Evolutionary conservation across 2,329 filamentous ascomycete genomes (phyloP), one percentile per base, ranked within the genome.

Genomic region (Epichloe sp.): DNA sequence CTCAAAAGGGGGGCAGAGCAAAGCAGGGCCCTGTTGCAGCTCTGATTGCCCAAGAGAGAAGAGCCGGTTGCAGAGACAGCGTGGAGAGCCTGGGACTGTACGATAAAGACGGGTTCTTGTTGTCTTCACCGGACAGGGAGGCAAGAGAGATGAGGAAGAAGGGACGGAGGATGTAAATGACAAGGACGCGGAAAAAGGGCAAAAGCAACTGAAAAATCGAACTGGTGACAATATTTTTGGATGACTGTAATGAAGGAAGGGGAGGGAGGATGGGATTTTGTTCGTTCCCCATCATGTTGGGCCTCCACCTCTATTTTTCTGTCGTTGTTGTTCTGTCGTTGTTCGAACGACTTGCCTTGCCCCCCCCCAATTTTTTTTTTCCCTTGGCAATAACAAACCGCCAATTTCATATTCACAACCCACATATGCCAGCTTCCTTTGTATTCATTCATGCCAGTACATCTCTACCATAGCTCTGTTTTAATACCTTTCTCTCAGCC

Each of bases 91-190:
- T 70, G 34, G 69, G 68, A 1, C 49, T 73, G 47, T 75, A 75
- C 53, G 71, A 75, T 53, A 59, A 65, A 47, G 69, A 75, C 31
- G 73, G 71, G 2, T 75, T 75, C 48, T 56, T 74, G 52, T 63
- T 70, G 53, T 60, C 62, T 34, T 71, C 71, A 26, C 72, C 71
- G 3, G 67, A 67, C n/a, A 59, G 65, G 53, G 60, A 65, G 42
- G 42, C 47, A 21, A 26, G 45, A 10, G 42, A 31, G 26, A 37
- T n/a, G 35, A 19, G 8, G 36, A 46, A 41, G 26, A 21, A 26
- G 23, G 26, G 36, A n/a, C 35, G 42, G 34, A 26, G 49, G 17
- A 52, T 31, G 44, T 53, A 17, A 48, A 12, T 38, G 46, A 31
- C n/a, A 3, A 11, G 31, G 26, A n/a, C 43, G 7, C 3, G 15